Conservation (phyloP, 1,284 basidiomycete species). For the Fomes fomentarius region DNA sequence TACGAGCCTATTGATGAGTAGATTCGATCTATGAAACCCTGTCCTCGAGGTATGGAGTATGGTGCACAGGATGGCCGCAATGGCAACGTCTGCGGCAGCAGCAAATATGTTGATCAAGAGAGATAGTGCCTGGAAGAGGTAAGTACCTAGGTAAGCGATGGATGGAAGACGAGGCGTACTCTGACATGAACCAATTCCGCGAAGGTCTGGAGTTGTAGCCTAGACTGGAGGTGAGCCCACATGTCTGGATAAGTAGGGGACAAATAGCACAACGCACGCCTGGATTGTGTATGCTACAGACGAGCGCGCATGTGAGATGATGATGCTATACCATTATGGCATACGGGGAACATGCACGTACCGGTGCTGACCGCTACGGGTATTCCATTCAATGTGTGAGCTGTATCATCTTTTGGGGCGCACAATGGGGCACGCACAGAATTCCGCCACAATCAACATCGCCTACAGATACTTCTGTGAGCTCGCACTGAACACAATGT, state of each 20-base stretch:
- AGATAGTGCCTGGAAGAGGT: slow-evolving; percentile 36
- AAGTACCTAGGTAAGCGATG: too few relatives aligned
- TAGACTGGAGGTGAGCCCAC: too few relatives aligned
- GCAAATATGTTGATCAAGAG: slow-evolving; percentile 57
- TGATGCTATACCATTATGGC: too few relatives aligned
- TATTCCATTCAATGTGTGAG: too few relatives aligned
- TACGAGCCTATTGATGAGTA: slow-evolving; percentile 56
- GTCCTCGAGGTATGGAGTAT: slow-evolving; percentile 52
- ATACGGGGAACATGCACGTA: too few relatives aligned
- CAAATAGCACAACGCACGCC: slow-evolving; percentile 2
- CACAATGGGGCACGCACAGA: slow-evolving; percentile 38
- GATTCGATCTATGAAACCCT: slow-evolving; percentile 58
- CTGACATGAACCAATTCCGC: slow-evolving; percentile 45
- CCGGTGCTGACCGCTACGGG: too few relatives aligned
- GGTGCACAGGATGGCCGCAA: slow-evolving; percentile 48
- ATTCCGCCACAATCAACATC: slow-evolving; percentile 45
- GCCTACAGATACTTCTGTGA: not conserved
- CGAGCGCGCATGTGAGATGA: too few relatives aligned
- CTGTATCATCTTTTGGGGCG: too few relatives aligned
- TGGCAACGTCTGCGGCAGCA: slow-evolving; percentile 49
- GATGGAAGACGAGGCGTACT: slow-evolving; percentile 31
- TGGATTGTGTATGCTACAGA: slow-evolving; percentile 14
- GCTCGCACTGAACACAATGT: not conserved
- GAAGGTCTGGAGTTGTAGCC: slow-evolving; percentile 41
- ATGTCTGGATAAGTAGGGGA: too few relatives aligned